These are phyloP conservation scores for Babesia caballi DNA, from an alignment of 169 alveolate species.

Conservation along the genomic window DNA sequence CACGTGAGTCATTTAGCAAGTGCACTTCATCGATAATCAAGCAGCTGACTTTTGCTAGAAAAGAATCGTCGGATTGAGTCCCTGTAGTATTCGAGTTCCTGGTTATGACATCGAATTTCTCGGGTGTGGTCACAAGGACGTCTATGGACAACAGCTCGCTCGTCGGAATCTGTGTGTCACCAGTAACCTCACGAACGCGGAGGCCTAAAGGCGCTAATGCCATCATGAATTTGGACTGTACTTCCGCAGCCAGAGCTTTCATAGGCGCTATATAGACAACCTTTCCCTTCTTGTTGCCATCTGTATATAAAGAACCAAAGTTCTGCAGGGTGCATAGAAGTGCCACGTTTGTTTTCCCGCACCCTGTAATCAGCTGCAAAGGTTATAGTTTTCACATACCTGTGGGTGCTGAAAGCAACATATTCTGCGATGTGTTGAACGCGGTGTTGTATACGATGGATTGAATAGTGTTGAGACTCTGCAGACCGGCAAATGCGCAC, in stretches of 20 bases:
- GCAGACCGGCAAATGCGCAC: conserved; percentile 75
- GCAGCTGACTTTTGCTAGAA: conserved; percentile 88
- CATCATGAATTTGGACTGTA: conserved; percentile 36
- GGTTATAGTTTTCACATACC: conserved; percentile 49
- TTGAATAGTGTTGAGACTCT: conserved; percentile 84
- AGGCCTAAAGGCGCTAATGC: conserved; percentile 75
- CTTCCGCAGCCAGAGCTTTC: conserved; percentile 98
- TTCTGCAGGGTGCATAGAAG: conserved; percentile 86
- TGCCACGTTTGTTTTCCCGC: conserved; percentile 98
- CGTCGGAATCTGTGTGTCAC: conserved; percentile 79
- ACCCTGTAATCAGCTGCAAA: conserved; percentile 65
- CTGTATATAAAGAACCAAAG: conserved; percentile 17
- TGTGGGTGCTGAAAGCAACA: conserved; percentile 96
- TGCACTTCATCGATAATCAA: conserved; percentile 99
- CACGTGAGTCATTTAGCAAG: conserved; percentile 97
- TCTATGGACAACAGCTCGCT: conserved; percentile 95
- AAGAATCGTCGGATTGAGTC: conserved; percentile 79
- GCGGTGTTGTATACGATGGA: conserved; percentile 89
- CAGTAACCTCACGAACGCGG: conserved; percentile 90
- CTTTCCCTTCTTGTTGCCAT: conserved; percentile 43
- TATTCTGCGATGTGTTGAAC: conserved; percentile 86
- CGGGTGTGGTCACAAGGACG: conserved; percentile 99
- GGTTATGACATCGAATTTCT: conserved; percentile 99
- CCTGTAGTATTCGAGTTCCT: conserved; percentile 89
- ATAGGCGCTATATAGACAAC: conserved; percentile 99